Evolutionary conservation across 1,139 yeast species (phyloP), one percentile per base, ranked within the genome.

Genomic region (Geotrichum siamense): DNA sequence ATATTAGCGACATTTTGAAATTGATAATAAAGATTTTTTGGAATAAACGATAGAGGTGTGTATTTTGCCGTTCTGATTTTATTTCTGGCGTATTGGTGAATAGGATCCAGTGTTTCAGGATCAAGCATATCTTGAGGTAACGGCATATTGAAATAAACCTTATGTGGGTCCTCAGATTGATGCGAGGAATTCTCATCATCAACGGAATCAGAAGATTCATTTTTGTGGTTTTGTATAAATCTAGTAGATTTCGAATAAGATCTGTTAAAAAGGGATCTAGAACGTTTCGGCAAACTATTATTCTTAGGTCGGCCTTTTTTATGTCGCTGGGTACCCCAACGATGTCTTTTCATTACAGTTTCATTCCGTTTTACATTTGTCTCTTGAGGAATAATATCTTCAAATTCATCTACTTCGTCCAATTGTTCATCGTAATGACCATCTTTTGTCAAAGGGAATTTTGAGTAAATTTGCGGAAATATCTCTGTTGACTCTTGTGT

Each of bases 1-100:
- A 81, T 67, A 64, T 91, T 91, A 43, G 98, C 98, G 53, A 89
- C 79, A 61, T 89, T 91, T 50, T 77, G 78, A 63, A 91, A 89
- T 65, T 91, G 97, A 53, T 72, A 73, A 47, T 70, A 61, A 38
- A 91, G 63, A 62, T 91, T 89, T 64, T 86, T 87, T 12, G 97
- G 97, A 37, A 91, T 59, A 57, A 91, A 91, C 4, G 93, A 70
- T 41, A 91, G 60, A 4, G 96, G 96, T 8, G 97, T 89, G 63
- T 91, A 91, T 64, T 87, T 89, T 3, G 98, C 87, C 1, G 98
- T 89, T 68, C 96, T 80, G 56, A 91, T 86, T 64, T 91, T 91
- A 68, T 91, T 91, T 60, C 95, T 74, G 2, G 94, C 79, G 60
- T 81, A 91, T 12, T 58, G 53, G 9, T 65, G 57, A 4, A 68